These are phyloP conservation scores for Asterella californica DNA, from an alignment of 225 moss, liverwort and hornwort genomes.

Conservation along the genomic window DNA sequence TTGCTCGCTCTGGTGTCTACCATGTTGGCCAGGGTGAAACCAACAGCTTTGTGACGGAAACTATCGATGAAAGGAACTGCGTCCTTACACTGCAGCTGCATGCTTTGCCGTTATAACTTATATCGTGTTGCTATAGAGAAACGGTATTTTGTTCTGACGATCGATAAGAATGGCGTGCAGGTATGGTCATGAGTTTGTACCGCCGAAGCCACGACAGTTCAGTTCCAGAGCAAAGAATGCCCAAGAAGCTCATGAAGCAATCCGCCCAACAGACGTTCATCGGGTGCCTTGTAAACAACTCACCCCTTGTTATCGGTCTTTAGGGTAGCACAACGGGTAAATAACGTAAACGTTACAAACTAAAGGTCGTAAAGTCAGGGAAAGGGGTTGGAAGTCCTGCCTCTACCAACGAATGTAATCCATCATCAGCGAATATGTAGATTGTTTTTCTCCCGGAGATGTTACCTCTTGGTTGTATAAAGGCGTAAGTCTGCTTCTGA, in stretches of 20 bases:
- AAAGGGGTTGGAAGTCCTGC: too few species aligned
- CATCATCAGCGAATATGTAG: too few species aligned
- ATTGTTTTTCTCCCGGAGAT: too few species aligned
- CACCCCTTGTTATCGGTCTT: background rate
- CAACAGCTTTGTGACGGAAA: background rate
- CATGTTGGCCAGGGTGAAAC: background rate
- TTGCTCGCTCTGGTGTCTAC: too few species aligned
- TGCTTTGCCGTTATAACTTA: background rate
- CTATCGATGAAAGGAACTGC: background rate
- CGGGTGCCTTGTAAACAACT: conserved; percentile 66
- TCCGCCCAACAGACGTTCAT: conserved; percentile 88
- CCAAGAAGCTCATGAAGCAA: conserved; percentile 99
- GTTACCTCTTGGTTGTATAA: too few species aligned
- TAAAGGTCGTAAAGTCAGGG: too few species aligned
- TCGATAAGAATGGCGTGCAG: conserved; percentile 32
- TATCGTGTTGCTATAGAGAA: background rate
- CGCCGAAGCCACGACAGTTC: conserved; percentile 56
- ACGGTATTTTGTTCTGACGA: background rate
- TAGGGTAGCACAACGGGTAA: too few species aligned
- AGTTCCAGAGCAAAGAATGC: conserved; percentile 84
- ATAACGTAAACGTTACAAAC: too few species aligned
- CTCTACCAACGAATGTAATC: too few species aligned
- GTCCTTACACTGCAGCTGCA: background rate
- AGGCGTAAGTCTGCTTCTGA: too few species aligned
- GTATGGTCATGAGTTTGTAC: conserved; percentile 66